phyloP scores from a whole-genome alignment of 2,329 filamentous ascomycete species.

The Stagonosporopsis cucurbitacearum region DNA sequence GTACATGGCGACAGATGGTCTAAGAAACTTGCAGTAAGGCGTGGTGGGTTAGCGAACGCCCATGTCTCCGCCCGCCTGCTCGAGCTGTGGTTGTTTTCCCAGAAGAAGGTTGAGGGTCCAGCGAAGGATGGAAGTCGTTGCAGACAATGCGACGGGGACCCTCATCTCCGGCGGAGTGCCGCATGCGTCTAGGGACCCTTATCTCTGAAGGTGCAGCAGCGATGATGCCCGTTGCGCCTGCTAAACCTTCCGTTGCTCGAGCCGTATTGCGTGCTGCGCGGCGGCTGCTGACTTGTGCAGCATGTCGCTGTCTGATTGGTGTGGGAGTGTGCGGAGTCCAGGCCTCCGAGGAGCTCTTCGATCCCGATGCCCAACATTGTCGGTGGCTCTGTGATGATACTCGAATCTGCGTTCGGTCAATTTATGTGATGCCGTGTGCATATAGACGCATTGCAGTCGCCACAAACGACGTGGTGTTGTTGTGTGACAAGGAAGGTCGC shows the following conservation, averaged over 20 bases:
- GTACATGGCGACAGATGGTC: conserved; percentile 12
- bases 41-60: conserved; percentile 14
- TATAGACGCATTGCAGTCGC: background rate
- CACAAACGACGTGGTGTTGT: background rate
- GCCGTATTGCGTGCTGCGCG: conserved; percentile 15
- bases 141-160: background rate
- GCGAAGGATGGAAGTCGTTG: conserved; percentile 3
- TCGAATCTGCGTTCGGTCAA: background rate
- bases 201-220: conserved; percentile 8
- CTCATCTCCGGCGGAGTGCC: conserved; percentile 17
- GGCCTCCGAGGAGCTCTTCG: background rate
- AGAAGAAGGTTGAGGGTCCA: conserved; percentile 11
- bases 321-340: background rate
- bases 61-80: conserved; percentile 9
- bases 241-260: conserved; percentile 1
- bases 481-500: background rate
- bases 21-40: conserved; percentile 10
- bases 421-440: background rate
- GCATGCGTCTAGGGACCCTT: conserved; percentile 7
- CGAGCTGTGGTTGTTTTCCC: conserved; percentile 12
- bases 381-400: background rate
- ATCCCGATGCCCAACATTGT: background rate
- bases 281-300: conserved; percentile 1
- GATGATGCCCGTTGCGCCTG: conserved; percentile 17
- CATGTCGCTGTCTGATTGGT: conserved; percentile 11